These are phyloP conservation scores for Stenogyne calaminthoides DNA, from an alignment of 305 asterid genomes.

Conservation along the genomic window DNA sequence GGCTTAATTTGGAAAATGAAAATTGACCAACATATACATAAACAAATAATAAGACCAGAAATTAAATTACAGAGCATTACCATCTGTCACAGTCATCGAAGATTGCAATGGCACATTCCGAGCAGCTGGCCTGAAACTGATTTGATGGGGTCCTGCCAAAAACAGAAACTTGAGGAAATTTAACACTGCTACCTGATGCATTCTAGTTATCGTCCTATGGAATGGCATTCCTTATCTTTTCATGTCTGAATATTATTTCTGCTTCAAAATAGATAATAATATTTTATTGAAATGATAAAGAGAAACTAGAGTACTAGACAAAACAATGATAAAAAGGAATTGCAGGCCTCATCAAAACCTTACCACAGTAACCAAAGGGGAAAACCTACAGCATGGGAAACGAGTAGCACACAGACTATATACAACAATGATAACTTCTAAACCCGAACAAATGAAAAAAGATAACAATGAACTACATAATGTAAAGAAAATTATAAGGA, in stretches of 20 bases:
- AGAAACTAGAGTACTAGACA: neutral
- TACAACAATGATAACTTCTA: neutral
- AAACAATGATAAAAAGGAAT: too few relatives aligned
- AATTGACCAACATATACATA: neutral
- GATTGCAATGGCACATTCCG: conserved; percentile 72
- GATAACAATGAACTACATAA: neutral
- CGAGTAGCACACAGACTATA: neutral
- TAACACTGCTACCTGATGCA: conserved; percentile 10
- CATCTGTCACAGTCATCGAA: conserved; percentile 95
- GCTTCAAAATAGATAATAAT: neutral
- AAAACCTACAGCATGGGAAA: neutral
- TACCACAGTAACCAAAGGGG: neutral
- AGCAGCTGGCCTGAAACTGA: conserved; percentile 90
- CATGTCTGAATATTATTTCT: conserved; percentile 8
- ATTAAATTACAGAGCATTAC: conserved; percentile 32
- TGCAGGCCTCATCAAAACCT: too few relatives aligned
- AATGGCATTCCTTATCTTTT: conserved; percentile 1
- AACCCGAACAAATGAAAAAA: neutral
- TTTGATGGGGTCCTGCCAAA: conserved; percentile 82
- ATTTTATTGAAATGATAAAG: neutral
- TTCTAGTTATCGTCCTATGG: conserved; percentile 18
- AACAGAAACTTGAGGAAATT: conserved; percentile 10
- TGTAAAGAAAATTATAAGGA: neutral
- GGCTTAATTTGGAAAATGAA: conserved; percentile 18
- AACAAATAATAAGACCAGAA: conserved; percentile 1